A percentile compares a stretch with the other conserved stretches of the same genome.
Conservation (phyloP, 805 yeast genomes). For the Starmerella floricola region DNA sequence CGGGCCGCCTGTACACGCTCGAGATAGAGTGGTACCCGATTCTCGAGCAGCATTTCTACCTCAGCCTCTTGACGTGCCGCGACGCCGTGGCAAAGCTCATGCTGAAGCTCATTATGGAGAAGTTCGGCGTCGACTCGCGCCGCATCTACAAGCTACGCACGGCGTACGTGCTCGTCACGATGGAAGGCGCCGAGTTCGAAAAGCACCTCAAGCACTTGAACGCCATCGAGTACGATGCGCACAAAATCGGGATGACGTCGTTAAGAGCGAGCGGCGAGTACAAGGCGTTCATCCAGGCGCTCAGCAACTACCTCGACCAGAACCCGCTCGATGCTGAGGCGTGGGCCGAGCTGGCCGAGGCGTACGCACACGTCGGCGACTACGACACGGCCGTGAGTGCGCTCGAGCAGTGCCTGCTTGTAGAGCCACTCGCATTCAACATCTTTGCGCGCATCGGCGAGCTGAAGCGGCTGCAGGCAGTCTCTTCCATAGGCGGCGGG, state of each 20-base stretch:
- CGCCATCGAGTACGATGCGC: conserved; percentile 19
- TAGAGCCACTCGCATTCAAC: conserved; percentile 58
- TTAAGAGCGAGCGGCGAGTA: conserved; percentile 23
- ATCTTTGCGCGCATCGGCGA: conserved; percentile 56
- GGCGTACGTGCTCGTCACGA: conserved; percentile 45
- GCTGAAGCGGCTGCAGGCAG: conserved; percentile 25
- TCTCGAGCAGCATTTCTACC: conserved; percentile 59
- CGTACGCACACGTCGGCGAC: conserved; percentile 50
- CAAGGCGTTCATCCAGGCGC: conserved; percentile 41
- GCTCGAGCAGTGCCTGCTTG: conserved; percentile 55
- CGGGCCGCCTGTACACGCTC: conserved; percentile 17
- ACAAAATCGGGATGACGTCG: conserved; percentile 28
- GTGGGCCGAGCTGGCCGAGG: conserved; percentile 65
- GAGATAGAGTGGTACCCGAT: conserved; percentile 42
- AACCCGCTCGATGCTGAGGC: conserved; percentile 65
- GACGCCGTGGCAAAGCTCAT: conserved; percentile 61
- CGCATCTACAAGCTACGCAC: conserved; percentile 45
- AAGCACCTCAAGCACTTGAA: conserved; percentile 26
- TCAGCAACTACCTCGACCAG: conserved; percentile 44
- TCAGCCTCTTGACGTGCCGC: conserved; percentile 47
- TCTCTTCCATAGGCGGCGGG: conserved; percentile 15
- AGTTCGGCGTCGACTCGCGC: conserved; percentile 46
- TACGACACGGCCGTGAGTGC: conserved; percentile 56
- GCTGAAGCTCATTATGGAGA: conserved; percentile 54
- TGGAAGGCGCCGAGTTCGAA: conserved; percentile 32